Evolutionary conservation across 2,329 filamentous ascomycete genomes (phyloP), one percentile per base, ranked within the genome.

Genomic region (Aspergillus viridinutans): DNA sequence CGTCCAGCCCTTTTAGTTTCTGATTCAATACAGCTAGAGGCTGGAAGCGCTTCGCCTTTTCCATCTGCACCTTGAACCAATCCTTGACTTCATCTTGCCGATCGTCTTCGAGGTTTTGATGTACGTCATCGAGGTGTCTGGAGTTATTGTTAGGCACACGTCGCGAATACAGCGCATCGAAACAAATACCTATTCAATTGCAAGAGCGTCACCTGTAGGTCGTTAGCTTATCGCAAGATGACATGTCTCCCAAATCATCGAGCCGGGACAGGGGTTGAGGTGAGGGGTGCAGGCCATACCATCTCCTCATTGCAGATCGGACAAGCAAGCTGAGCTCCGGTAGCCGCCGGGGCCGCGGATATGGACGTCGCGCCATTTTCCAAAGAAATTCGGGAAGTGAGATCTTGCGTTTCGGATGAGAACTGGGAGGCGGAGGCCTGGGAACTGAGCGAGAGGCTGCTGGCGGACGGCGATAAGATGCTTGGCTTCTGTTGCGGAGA

Each of bases 251-350:
- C 2, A 25, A 23, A 51, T 4, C 4, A 26, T 3, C 3, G 10
- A 38, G 50, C 52, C 17, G 14, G 28, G 1, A 40, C 45, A 14
- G 17, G 21, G 47, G 17, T 12, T 12, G 35, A 45, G 25, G 20
- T 29, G 23, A 56, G 17, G 14, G 40, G 28, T 25, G 17, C 17
- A 45, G 52, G 49, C 68, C 78, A 62, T 78, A 94, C 92, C 94
- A 99, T 99, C 75, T 97, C 92, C 77, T 97, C 95, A 66, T 87
- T 92, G 76, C 94, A 99, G 71, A 99, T 99, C n/a, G 94, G 94
- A 73, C 94, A 99, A 55, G 93, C 85, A 58, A 99, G 85, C 73
- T 84, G 84, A 62, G 84, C 84, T 64, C 83, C 84, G 55, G 85
- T 78, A 53, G 85, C 82, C 50, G 77, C 80, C 61, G 82, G 81